Evolutionary conservation across 345 rosid genomes (phyloP), one percentile per base, ranked within the genome.

Genomic region (Punica granatum): DNA sequence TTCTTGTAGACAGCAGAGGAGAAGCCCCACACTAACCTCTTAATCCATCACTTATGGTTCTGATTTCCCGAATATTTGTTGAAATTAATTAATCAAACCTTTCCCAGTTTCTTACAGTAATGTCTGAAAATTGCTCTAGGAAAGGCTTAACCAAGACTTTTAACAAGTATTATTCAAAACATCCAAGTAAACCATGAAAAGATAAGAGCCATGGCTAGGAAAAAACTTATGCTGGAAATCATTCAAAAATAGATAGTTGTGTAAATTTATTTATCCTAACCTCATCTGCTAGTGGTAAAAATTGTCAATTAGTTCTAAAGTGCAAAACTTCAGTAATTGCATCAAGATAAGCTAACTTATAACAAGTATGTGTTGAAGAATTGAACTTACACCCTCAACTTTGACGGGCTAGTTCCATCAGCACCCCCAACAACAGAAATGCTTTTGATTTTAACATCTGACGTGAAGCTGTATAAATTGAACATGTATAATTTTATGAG

Each of bases 361-460:
- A 32, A 13, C 39, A 61, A 61, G 60, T 25, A 33, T 1, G 10
- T 62, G 34, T 30, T 26, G 43, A 18, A 48, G 70, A 60, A 49
- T 37, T 15, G 60, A 75, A 80, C 99, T 83, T 84, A 94, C 98
- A 66, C 99, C 81, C 96, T 86, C 93, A 89, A 73, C 86, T 83
- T 91, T 42, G 98, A 88, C 69, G 99, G 99, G 75, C 99, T 88
- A 60, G 96, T 85, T 79, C 99, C 96, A 65, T 84, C 90, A 31
- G 88, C 81, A 69, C 96, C 96, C 64, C 99, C 99, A 69, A 94
- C 79, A 78, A 94, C 63, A 42, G 98, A 84, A 75, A 94, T 89
- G 78, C 96, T 84, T 83, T 91, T 91, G 81, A 94, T 85, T 84
- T 94, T 94, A 67, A 91, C 99, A 74, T 94, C 99, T 9, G 99